Evolutionary conservation across 495 filamentous ascomycete species (phyloP).

Genomic region (Pseudotulostoma volvatum): DNA sequence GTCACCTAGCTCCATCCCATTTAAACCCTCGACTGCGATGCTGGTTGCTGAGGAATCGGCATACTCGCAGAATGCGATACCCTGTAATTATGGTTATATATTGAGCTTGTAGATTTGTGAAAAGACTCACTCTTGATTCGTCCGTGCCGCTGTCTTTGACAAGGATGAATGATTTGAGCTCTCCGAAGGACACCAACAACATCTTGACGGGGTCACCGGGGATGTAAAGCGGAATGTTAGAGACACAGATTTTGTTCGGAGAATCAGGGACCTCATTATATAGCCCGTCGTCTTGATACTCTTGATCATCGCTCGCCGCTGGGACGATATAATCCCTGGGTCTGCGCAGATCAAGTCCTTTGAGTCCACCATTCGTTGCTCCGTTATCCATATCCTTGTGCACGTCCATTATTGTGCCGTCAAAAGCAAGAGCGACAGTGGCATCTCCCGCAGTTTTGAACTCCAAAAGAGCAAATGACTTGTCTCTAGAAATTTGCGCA

Average conservation of each 20-base stretch:
- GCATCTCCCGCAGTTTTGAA: conserved; percentile 79
- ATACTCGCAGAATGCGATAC: conserved; percentile 95
- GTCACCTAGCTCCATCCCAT: conserved; percentile 83
- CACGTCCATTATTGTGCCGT: conserved; percentile 77
- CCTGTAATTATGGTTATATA: conserved; percentile 35
- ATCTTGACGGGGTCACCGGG: conserved; percentile 83
- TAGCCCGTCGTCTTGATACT: conserved; percentile 61
- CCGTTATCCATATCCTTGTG: conserved; percentile 40
- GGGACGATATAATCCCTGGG: conserved; percentile 98
- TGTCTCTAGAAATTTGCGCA: conserved; percentile 63
- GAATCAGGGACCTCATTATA: conserved; percentile 76
- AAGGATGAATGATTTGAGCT: conserved; percentile 80
- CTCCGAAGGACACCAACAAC: conserved; percentile 75
- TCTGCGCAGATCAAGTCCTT: conserved; percentile 66
- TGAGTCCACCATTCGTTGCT: conserved; percentile 33
- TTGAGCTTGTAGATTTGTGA: conserved; percentile 5
- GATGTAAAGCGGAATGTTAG: conserved; percentile 75
- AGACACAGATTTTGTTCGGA: conserved; percentile 84
- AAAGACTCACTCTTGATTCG: conserved; percentile 61
- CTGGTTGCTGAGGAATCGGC: conserved; percentile 58
- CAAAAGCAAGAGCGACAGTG: conserved; percentile 78
- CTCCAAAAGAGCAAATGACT: conserved; percentile 69
- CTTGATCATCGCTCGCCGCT: conserved; percentile 54
- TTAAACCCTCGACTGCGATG: conserved; percentile 78
- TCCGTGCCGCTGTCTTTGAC: conserved; percentile 79